phyloP scores from a whole-genome alignment of 257 asterid species.

The Fraxinus pennsylvanica region DNA sequence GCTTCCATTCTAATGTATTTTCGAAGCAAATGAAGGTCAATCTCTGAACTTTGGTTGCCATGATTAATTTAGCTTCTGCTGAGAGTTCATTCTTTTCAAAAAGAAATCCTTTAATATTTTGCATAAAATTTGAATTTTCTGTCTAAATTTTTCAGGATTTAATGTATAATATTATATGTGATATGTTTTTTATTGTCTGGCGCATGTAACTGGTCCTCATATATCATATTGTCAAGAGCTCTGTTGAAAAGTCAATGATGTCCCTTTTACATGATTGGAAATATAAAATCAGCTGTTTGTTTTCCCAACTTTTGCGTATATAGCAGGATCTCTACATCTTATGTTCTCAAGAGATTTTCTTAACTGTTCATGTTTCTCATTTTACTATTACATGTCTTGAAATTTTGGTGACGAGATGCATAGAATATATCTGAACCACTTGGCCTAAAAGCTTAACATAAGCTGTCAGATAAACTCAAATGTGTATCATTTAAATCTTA shows the following conservation, averaged over 20 bases:
- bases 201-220: background rate
- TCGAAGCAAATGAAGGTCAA: constrained; percentile 91
- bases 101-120: constrained; percentile 13
- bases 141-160: background rate
- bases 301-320: background rate
- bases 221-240: constrained; percentile 9
- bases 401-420: background rate
- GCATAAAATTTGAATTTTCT: background rate
- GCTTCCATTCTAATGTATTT: constrained; percentile 93
- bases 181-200: background rate
- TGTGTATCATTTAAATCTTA: background rate
- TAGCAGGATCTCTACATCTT: background rate
- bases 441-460: background rate
- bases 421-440: background rate
- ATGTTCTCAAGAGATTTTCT: background rate
- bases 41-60: constrained; percentile 21
- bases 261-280: no score
- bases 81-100: constrained; percentile 7
- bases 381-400: background rate
- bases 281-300: background rate
- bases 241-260: background rate
- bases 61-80: constrained; percentile 12
- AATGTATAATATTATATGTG: background rate
- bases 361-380: background rate
- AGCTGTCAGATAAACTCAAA: background rate